Conservation (phyloP, 73 alveolate genomes). For the Vitrella brassicaformis region DNA sequence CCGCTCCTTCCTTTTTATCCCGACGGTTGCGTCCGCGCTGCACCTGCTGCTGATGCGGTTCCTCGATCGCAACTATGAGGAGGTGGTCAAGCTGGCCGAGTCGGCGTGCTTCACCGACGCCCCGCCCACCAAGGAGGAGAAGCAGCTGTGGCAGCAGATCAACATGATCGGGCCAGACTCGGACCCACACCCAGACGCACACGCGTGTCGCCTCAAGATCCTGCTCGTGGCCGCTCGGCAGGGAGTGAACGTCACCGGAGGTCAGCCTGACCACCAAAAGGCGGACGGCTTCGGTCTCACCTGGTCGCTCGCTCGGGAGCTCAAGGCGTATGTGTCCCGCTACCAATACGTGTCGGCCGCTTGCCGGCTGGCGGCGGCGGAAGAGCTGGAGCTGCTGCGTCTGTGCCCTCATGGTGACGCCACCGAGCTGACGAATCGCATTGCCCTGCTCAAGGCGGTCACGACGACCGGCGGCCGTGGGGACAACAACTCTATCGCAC, state of each 20-base stretch:
- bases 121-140: background rate
- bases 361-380: background rate
- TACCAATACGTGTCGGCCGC: background rate
- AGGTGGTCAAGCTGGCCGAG: background rate
- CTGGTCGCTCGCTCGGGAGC: background rate
- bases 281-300: background rate
- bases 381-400: background rate
- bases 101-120: background rate
- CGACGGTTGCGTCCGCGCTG: background rate
- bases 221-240: no score
- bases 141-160: background rate
- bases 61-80: background rate
- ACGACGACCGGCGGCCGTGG: no score
- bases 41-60: background rate
- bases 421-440: no score
- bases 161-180: background rate
- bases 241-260: background rate
- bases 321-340: background rate
- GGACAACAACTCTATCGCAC: no score
- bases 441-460: no score
- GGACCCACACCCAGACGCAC: background rate
- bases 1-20: background rate
- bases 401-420: no score
- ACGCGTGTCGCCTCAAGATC: background rate
- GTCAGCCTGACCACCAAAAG: background rate